Conservation (phyloP, 805 yeast genomes). For the Pichia cephalocereana region DNA sequence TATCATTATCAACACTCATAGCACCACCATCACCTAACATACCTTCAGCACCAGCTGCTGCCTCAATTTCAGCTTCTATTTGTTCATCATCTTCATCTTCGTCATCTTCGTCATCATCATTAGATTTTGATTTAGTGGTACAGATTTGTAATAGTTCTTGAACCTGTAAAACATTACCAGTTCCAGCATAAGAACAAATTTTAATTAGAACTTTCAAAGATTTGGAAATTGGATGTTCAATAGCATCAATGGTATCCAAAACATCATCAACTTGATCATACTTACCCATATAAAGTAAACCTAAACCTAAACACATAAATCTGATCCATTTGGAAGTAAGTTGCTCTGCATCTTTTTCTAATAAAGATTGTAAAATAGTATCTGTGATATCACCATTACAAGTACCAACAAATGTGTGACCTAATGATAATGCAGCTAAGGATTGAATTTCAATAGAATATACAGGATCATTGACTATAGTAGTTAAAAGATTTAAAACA, state of each 20-base stretch:
- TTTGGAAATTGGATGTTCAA: conserved; percentile 88
- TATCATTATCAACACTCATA: conserved; percentile 36
- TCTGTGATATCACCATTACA: conserved; percentile 92
- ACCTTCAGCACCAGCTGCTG: conserved; percentile 25
- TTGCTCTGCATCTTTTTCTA: conserved; percentile 75
- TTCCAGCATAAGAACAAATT: conserved; percentile 93
- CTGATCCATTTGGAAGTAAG: conserved; percentile 80
- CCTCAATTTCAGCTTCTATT: conserved; percentile 20
- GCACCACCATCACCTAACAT: not conserved
- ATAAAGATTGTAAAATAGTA: conserved; percentile 79
- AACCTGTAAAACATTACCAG: conserved; percentile 93
- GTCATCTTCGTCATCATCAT: conserved; percentile 38
- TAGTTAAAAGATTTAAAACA: conserved; percentile 65
- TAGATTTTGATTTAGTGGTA: conserved; percentile 58
- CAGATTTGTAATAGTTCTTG: conserved; percentile 86
- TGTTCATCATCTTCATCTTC: conserved; percentile 26
- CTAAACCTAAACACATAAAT: conserved; percentile 86
- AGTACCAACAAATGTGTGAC: conserved; percentile 92
- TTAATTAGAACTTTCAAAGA: conserved; percentile 84
- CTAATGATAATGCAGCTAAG: conserved; percentile 83
- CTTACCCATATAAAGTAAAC: conserved; percentile 86
- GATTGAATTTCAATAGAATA: conserved; percentile 71
- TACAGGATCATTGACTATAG: conserved; percentile 71
- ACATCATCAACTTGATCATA: conserved; percentile 92
- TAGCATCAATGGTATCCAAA: conserved; percentile 85